Evolutionary conservation across 371 early-diverging fungal species (phyloP), one percentile per base, ranked within the genome.

Genomic region (Syncephalis fuscata): DNA sequence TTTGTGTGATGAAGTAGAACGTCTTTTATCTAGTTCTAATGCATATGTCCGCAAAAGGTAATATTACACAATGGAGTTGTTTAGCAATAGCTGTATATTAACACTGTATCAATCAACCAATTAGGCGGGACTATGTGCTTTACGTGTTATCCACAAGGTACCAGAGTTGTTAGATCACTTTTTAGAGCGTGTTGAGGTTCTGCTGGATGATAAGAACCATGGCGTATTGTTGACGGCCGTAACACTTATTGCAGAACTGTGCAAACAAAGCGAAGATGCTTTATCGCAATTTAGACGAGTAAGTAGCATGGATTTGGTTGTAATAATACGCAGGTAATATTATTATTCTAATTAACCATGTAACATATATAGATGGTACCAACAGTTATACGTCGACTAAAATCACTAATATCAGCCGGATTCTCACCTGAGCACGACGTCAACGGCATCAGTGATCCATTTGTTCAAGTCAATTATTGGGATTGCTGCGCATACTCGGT

Each of bases 371-470:
- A 82, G 66, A 68, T 73, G 9, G 92, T 94, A 15, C 91, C 91
- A 16, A 61, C 76, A 7, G 66, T 95, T 23, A 88, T 89, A 15
- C 73, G 88, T 26, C 89, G 89, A 58, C 69, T 96, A 45, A 91
- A 89, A 54, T 76, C 77, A 48, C 70, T 98, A 39, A 76, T 87
- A 40, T 81, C 84, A 8, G 76, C 88, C 19, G 89, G 90, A 8
- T 84, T 79, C 53, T 82, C 88, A n/a, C 82, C 91, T 9, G 98
- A 98, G 57, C 91, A 97, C 53, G 93, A 92, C 65, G 96, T 98
- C 24, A 80, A 79, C 39, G 95, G 94, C 25, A 81, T 95, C 40
- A 86, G 85, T 8, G 95, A 98, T 61, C 98, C 98, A 23, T 98
- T 96, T 67, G 64, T 98, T 51, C 95, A 96, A 64, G 86, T 93